Evolutionary conservation across 2,329 filamentous ascomycete species (phyloP).

Genomic region (Venturiaceae sp.): DNA sequence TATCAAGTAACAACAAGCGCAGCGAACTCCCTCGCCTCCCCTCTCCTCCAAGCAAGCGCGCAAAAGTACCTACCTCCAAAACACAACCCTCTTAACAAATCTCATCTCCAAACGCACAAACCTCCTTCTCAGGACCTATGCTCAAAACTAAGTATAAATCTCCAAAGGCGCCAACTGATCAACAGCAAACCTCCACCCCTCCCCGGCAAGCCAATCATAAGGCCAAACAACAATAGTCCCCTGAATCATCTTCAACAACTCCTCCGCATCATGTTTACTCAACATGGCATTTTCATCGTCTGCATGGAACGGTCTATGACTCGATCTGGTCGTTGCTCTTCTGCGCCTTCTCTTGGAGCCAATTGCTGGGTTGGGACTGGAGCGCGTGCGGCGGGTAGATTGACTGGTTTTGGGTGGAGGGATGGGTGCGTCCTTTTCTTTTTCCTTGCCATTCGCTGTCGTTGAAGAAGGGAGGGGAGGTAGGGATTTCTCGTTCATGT

Average conservation of each 20-base stretch:
- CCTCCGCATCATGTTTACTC: slow-evolving; percentile 65
- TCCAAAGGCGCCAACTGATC: slow-evolving; percentile 93
- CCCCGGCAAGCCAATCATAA: slow-evolving; percentile 85
- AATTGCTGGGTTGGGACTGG: slow-evolving; percentile 11
- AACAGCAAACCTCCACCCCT: slow-evolving; percentile 92
- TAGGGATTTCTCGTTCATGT: neutral
- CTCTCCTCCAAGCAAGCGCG: too few species aligned
- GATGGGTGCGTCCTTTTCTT: slow-evolving; percentile 12
- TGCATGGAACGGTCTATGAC: slow-evolving; percentile 51
- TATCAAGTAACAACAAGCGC: too few species aligned
- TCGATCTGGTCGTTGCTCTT: slow-evolving; percentile 61
- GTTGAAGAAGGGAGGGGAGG: neutral
- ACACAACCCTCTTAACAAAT: too few species aligned
- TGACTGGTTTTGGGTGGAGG: slow-evolving; percentile 16
- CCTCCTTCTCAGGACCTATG: too few species aligned
- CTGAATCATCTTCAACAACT: slow-evolving; percentile 71
- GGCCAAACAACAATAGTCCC: slow-evolving; percentile 87
- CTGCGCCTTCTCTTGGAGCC: slow-evolving; percentile 48
- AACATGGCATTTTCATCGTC: slow-evolving; percentile 61
- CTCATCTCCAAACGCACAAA: too few species aligned
- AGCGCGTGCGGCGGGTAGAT: neutral
- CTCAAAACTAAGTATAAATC: slow-evolving; percentile 59
- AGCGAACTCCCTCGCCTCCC: too few species aligned
- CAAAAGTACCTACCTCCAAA: too few species aligned
- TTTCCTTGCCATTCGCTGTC: neutral